phyloP scores from a whole-genome alignment of 140 eudicot genomes.

The Anethum foeniculum region DNA sequence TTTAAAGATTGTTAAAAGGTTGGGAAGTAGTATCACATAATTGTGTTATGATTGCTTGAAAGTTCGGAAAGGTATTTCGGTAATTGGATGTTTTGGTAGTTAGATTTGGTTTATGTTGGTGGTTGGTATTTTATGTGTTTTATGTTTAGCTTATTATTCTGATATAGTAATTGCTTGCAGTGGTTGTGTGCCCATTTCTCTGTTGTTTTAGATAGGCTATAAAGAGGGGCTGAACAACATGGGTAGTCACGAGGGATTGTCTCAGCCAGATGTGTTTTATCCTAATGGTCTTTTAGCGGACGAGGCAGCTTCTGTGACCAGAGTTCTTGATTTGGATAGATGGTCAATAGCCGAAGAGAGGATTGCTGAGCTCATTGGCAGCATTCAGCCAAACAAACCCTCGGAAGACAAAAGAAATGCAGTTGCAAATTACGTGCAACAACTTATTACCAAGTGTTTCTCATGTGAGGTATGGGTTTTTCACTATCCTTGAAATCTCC shows the following conservation, averaged over 20 bases:
- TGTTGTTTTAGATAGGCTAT: not conserved
- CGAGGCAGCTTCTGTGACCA: slow-evolving; percentile 10
- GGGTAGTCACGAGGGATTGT: slow-evolving; percentile 14
- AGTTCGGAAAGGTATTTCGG: not conserved
- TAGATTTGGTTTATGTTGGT: not conserved
- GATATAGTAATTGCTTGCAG: not conserved
- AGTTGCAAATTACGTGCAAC: slow-evolving; percentile 20
- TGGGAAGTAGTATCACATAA: not conserved
- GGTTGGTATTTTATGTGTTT: not conserved
- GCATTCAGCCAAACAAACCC: slow-evolving; percentile 25
- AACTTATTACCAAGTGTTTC: slow-evolving; percentile 18
- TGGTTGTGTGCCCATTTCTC: not conserved
- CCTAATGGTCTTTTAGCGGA: slow-evolving; percentile 13
- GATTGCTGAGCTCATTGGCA: slow-evolving; percentile 22
- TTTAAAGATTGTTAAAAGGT: not conserved
- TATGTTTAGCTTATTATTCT: not conserved
- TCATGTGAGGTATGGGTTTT: slow-evolving; percentile 20
- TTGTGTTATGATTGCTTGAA: not conserved
- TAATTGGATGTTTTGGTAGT: not conserved
- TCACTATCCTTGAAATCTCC: not conserved
- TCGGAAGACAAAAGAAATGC: slow-evolving; percentile 25
- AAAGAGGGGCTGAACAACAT: not conserved
- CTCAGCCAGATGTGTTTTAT: slow-evolving; percentile 10
- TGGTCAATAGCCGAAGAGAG: slow-evolving; percentile 32
- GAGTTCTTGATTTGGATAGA: slow-evolving; percentile 19